Percentiles rank a stretch among this genome's conserved stretches.
phyloP scores from a whole-genome alignment of 208 protist genomes.

The Acanthamoeba healyi region DNA sequence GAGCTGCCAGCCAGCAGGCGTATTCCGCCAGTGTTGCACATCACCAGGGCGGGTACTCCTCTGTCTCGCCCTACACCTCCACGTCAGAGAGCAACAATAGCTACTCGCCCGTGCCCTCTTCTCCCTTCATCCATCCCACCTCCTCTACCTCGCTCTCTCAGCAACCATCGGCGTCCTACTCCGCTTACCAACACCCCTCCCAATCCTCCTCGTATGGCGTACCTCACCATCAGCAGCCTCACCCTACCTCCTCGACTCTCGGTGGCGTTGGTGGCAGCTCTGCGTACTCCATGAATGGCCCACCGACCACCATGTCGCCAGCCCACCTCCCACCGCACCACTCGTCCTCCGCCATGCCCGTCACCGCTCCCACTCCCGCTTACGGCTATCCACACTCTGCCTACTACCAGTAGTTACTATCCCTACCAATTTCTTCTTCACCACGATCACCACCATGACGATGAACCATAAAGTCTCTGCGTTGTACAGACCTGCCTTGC shows the following conservation, averaged over 20 bases:
- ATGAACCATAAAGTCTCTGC: too few relatives aligned
- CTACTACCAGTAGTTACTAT: neutral
- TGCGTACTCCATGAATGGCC: neutral
- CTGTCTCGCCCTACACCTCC: neutral
- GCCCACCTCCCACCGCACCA: constrained; percentile 5
- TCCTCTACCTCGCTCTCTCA: neutral
- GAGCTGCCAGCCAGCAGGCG: neutral
- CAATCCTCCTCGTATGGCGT: too few relatives aligned
- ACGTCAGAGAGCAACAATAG: neutral
- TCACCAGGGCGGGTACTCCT: neutral
- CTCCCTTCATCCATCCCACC: neutral
- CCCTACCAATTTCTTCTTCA: too few relatives aligned
- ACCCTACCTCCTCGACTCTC: neutral
- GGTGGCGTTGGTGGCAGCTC: neutral
- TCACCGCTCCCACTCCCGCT: neutral
- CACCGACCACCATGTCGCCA: neutral
- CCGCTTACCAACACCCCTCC: neutral
- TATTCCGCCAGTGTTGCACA: neutral
- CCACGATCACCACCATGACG: too few relatives aligned
- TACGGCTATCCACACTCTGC: neutral
- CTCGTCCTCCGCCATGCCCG: neutral
- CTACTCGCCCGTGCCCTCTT: neutral
- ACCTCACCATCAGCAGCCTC: neutral
- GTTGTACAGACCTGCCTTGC: too few relatives aligned
- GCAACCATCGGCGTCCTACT: neutral